These are phyloP conservation scores for Collybiopsis luxurians DNA, from an alignment of 768 basidiomycete species.

Conservation along the genomic window DNA sequence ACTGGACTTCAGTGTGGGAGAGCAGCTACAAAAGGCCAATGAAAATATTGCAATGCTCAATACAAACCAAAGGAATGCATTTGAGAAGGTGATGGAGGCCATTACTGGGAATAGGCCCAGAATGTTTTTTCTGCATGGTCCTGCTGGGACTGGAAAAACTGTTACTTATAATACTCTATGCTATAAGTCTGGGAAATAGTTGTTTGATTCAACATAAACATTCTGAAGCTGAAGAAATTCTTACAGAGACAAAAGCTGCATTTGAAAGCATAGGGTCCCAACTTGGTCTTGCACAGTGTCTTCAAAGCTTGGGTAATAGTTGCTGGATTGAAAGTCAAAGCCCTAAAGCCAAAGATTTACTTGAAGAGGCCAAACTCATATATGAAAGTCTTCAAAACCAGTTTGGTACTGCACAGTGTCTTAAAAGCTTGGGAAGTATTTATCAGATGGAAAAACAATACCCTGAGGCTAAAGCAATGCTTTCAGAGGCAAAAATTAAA, in stretches of 20 bases:
- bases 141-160: constrained; percentile 45
- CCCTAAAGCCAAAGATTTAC: too few relatives aligned
- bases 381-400: too few relatives aligned
- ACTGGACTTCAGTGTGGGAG: constrained; percentile 20
- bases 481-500: too few relatives aligned
- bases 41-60: not conserved
- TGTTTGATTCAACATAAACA: not conserved
- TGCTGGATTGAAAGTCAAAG: too few relatives aligned
- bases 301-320: constrained; percentile 6
- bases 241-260: not conserved
- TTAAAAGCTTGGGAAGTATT: not conserved
- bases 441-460: too few relatives aligned
- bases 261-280: not conserved
- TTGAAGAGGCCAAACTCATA: too few relatives aligned
- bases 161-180: constrained; percentile 37
- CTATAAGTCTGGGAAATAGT: constrained; percentile 6
- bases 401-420: not conserved
- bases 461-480: too few relatives aligned
- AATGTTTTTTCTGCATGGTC: constrained; percentile 38
- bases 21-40: constrained; percentile 5
- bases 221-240: not conserved
- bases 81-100: constrained; percentile 19
- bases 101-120: not conserved
- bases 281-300: constrained; percentile 4
- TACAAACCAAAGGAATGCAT: constrained; percentile 16